phyloP scores from a whole-genome alignment of 371 early-diverging fungal species.

The Haplosporangium sp. region DNA sequence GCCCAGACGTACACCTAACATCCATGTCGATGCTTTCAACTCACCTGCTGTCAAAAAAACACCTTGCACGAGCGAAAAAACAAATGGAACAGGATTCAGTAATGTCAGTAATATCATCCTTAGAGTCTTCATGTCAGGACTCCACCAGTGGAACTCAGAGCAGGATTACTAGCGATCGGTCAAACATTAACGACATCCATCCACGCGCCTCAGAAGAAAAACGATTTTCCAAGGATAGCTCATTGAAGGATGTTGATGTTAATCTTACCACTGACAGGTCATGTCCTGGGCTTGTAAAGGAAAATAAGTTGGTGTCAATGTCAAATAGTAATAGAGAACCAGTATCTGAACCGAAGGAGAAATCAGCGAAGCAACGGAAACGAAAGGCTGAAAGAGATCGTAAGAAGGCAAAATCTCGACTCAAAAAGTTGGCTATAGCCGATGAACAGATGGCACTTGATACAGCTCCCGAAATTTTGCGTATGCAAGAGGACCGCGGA shows the following conservation, averaged over 20 bases:
- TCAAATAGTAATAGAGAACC: not conserved
- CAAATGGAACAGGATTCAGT: not conserved
- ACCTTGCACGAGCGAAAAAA: slow-evolving; percentile 13
- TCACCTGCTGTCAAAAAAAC: slow-evolving; percentile 33
- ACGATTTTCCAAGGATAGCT: not conserved
- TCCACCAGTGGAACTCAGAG: not conserved
- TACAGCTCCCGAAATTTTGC: not conserved
- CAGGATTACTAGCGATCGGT: no score
- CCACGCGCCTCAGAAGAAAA: not conserved
- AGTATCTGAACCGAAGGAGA: not conserved
- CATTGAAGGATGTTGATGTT: not conserved
- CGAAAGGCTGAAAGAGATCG: slow-evolving; percentile 15
- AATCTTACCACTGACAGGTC: not conserved
- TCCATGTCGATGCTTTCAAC: slow-evolving; percentile 34
- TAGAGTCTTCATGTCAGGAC: not conserved
- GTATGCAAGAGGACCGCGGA: not conserved
- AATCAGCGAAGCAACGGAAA: slow-evolving; percentile 12
- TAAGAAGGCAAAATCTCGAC: slow-evolving; percentile 18
- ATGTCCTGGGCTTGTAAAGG: not conserved
- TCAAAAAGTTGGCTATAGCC: not conserved
- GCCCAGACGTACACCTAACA: slow-evolving; percentile 30
- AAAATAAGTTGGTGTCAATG: no score
- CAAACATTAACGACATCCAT: not conserved
- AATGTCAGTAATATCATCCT: not conserved
- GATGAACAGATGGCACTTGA: not conserved